Conservation (phyloP, 2,329 filamentous ascomycete genomes). For the Didymella pomorum region DNA sequence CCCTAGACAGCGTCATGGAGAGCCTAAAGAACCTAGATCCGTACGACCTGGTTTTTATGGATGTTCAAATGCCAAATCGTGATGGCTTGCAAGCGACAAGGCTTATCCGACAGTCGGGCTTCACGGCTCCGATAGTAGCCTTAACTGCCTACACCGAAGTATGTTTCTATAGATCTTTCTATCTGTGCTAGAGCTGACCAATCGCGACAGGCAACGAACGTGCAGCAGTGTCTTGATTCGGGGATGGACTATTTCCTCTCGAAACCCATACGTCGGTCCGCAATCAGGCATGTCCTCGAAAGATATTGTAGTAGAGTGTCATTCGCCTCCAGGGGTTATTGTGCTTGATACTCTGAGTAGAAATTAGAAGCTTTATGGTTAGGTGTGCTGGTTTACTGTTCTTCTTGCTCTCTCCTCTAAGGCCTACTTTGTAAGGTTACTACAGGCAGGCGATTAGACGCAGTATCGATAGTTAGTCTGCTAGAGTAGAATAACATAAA, state of each 20-base stretch:
- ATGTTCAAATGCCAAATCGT: conserved; percentile 91
- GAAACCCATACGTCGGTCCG: conserved; percentile 79
- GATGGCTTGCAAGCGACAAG: conserved; percentile 87
- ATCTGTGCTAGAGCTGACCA: neutral
- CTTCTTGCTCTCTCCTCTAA: too few species aligned
- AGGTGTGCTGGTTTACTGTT: too few species aligned
- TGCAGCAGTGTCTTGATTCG: conserved; percentile 69
- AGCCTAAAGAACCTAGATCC: conserved; percentile 71
- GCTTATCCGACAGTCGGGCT: conserved; percentile 85
- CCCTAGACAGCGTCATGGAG: conserved; percentile 84
- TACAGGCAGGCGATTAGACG: too few species aligned
- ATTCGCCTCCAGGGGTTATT: too few species aligned
- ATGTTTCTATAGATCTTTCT: conserved; percentile 51
- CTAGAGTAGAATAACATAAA: neutral
- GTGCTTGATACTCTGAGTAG: too few species aligned
- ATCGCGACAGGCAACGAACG: neutral
- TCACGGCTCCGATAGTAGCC: conserved; percentile 86
- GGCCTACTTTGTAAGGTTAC: too few species aligned
- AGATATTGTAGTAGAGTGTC: neutral
- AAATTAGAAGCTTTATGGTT: too few species aligned
- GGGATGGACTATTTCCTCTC: conserved; percentile 91
- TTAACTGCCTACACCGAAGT: conserved; percentile 89
- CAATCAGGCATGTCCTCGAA: conserved; percentile 83
- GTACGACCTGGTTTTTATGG: conserved; percentile 94
- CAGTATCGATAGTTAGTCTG: too few species aligned